Evolutionary conservation across 2,329 filamentous ascomycete species (phyloP).

Genomic region (Alternaria brassicicola): DNA sequence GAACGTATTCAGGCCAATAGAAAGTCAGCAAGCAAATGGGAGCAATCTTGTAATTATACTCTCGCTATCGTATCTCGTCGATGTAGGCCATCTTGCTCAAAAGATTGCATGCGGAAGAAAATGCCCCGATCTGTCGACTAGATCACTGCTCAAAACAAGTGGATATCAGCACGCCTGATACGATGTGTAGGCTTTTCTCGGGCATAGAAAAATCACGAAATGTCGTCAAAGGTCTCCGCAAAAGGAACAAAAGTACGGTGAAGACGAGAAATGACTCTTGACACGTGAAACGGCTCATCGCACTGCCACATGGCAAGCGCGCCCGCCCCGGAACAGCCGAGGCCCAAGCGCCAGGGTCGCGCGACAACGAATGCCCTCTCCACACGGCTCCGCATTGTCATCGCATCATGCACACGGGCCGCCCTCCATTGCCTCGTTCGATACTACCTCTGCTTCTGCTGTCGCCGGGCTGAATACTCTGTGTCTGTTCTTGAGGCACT

Average conservation of each 20-base stretch:
- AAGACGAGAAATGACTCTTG: background rate
- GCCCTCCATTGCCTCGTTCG: background rate
- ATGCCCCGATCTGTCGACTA: conserved; percentile 5
- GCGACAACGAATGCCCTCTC: conserved; percentile 16
- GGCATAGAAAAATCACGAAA: background rate
- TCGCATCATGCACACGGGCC: conserved; percentile 14
- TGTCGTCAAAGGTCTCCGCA: background rate
- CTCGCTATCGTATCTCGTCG: background rate
- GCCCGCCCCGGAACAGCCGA: conserved; percentile 7
- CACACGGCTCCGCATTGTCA: conserved; percentile 18
- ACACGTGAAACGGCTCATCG: background rate
- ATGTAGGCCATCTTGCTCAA: background rate
- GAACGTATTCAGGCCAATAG: no score
- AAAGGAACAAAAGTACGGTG: background rate
- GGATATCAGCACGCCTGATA: background rate
- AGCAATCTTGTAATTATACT: background rate
- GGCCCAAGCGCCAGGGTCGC: conserved; percentile 12
- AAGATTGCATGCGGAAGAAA: background rate
- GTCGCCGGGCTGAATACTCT: conserved; percentile 3
- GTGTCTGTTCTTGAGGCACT: background rate
- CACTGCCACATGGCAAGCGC: conserved; percentile 18
- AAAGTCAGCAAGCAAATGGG: background rate
- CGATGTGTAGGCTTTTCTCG: no score
- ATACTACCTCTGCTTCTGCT: background rate
- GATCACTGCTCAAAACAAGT: background rate